phyloP scores from a whole-genome alignment of 352 stramenopile genomes.

The Pilasporangium apinafurcum region DNA sequence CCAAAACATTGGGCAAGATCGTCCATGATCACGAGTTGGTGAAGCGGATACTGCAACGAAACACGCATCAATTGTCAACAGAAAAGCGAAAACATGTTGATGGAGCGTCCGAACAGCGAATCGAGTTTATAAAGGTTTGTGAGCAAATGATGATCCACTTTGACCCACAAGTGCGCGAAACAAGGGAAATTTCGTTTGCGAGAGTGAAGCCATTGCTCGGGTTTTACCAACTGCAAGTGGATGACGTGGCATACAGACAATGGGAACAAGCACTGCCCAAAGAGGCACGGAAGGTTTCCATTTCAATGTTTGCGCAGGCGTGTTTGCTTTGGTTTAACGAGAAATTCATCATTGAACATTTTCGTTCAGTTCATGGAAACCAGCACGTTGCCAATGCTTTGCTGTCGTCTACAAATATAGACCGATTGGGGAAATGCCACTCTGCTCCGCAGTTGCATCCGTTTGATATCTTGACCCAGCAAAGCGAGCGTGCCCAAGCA shows the following conservation, averaged over 20 bases:
- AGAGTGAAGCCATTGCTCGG: conserved; percentile 31
- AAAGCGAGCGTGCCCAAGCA: conserved; percentile 23
- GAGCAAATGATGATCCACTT: conserved; percentile 41
- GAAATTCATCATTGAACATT: conserved; percentile 32
- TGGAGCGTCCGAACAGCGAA: no score
- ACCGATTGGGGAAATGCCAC: conserved; percentile 13
- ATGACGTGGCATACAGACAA: conserved; percentile 31
- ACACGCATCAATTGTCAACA: conserved; percentile 7
- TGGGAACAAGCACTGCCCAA: conserved; percentile 49
- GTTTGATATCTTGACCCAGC: conserved; percentile 33
- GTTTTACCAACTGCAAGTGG: conserved; percentile 33
- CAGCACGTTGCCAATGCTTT: no score
- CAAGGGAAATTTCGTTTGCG: conserved; percentile 18
- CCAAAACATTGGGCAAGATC: conserved; percentile 53
- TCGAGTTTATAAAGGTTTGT: conserved; percentile 41
- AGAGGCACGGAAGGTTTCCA: conserved; percentile 19
- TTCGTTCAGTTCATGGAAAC: conserved; percentile 6
- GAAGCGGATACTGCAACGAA: conserved; percentile 49
- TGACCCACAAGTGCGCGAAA: conserved; percentile 24
- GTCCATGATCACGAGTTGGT: conserved; percentile 31
- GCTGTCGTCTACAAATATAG: neutral
- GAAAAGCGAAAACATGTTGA: no score
- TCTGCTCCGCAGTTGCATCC: conserved; percentile 28
- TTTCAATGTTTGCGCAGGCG: conserved; percentile 33
- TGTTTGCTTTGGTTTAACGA: conserved; percentile 51